Evolutionary conservation across 192 early-diverging fungal species (phyloP).

Genomic region (Podila epicladia): DNA sequence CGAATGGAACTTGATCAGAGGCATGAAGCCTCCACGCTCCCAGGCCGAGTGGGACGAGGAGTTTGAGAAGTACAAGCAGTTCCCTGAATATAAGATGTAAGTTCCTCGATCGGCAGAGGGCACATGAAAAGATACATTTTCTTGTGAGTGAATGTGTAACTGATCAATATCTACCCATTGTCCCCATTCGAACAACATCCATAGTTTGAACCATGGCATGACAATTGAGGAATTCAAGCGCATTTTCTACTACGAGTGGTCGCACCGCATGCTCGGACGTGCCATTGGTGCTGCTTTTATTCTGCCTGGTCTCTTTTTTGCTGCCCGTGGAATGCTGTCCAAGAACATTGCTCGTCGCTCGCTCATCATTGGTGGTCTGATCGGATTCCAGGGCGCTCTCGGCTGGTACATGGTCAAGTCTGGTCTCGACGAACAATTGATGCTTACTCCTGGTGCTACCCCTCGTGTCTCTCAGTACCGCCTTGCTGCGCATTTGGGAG

Average conservation of each 20-base stretch:
- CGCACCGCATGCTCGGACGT: conserved; percentile 94
- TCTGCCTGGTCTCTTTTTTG: conserved; percentile 90
- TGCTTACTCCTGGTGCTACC: conserved; percentile 79
- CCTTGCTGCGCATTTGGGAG: conserved; percentile 88
- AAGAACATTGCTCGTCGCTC: conserved; percentile 67
- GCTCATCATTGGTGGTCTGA: conserved; percentile 67
- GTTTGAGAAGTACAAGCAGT: conserved; percentile 99
- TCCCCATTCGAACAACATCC: not conserved
- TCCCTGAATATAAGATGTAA: conserved; percentile 95
- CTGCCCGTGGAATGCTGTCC: conserved; percentile 80
- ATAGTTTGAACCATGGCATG: conserved; percentile 88
- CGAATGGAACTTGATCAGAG: conserved; percentile 96
- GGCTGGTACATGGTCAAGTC: conserved; percentile 99
- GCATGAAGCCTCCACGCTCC: conserved; percentile 89
- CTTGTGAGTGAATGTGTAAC: not conserved
- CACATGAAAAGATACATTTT: too few species aligned
- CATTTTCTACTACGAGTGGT: conserved; percentile 99
- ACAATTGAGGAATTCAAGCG: conserved; percentile 92
- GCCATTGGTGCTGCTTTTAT: conserved; percentile 90
- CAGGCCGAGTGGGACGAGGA: conserved; percentile 91
- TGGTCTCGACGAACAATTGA: conserved; percentile 84
- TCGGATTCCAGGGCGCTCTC: conserved; percentile 88
- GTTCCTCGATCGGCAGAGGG: conserved; percentile 13
- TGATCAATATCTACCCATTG: not conserved
- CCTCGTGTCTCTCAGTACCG: conserved; percentile 97